Base-by-base conservation (phyloP, 2,329 filamentous ascomycete species). In the Alternaria sp. region DNA sequence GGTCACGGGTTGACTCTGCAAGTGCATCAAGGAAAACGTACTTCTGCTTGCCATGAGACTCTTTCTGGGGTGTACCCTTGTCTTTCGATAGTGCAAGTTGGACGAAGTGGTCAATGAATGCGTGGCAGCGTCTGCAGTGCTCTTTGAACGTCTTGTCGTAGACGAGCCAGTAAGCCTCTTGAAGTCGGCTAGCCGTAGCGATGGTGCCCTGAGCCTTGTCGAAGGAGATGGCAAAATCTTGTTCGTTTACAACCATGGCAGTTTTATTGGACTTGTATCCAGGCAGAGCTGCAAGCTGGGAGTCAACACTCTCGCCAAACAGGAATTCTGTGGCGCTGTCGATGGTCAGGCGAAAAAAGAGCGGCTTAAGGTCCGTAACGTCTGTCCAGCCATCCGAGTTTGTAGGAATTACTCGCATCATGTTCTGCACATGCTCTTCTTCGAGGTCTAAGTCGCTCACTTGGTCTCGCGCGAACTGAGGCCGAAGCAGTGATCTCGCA, bases 11-110 rank as follows among this genome's bases (percentile, higher is more conserved):
- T 76, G 90, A 92, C 49, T 85, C 83, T 41, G 90, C 91, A 1
- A 97, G 84, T 24, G 91, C 90, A 76, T 96, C 90, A 14, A 97
- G 83, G 80, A 97, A 96, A 3, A 90, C 94, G 75, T 94, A 93
- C 51, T 66, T 70, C 46, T 62, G 58, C 45, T 72, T 72, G 24
- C 62, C 67, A 14, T 34, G 34, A 2, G 57, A 53, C 3, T 13
- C 77, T 3, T 52, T 50, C 36, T 61, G 45, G 10, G 41, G 50
- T 21, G 51, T 24, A 2, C 31, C 51, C 51, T 66, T 67, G 44
- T 65, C 60, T 41, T 70, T 66, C 5, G 56, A 61, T 2, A 72
- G 54, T 14, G 71, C 70, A 17, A 62, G 55, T 3, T 69, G 48
- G 5, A 73, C 68, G 51, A 69, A 71, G 42, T 67, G 63, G 33